Evolutionary conservation across 345 rosid genomes (phyloP).

Genomic region (Murraya paniculata): DNA sequence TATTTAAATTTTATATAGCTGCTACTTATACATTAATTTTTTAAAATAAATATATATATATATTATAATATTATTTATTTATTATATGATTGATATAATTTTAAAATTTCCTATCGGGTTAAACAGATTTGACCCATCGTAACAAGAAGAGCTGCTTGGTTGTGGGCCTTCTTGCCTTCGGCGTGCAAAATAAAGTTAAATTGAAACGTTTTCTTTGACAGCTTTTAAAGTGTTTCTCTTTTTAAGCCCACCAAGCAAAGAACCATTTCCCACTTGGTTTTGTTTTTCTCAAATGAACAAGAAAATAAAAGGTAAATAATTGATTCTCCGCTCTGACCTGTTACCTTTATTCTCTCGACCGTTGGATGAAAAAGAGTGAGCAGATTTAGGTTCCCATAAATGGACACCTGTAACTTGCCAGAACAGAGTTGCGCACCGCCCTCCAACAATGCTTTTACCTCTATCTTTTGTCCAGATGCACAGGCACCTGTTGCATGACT

Average conservation of each 20-base stretch:
- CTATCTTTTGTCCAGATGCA: slow-evolving; percentile 1
- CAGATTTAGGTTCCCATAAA: neutral
- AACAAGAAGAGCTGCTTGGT: neutral
- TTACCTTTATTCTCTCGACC: neutral
- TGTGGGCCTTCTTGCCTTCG: neutral
- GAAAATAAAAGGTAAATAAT: neutral
- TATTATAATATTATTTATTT: too few relatives aligned
- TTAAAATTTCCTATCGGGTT: too few relatives aligned
- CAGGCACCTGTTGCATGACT: neutral
- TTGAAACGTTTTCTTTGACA: neutral
- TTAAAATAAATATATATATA: too few relatives aligned
- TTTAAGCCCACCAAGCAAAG: slow-evolving; percentile 11
- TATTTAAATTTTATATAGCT: too few relatives aligned
- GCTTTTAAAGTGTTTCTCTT: neutral
- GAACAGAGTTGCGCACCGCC: neutral
- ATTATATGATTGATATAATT: too few relatives aligned
- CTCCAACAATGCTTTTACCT: neutral
- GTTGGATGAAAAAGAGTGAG: neutral
- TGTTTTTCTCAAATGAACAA: neutral
- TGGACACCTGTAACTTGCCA: slow-evolving; percentile 6
- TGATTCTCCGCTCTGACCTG: neutral
- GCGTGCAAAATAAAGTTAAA: slow-evolving; percentile 2
- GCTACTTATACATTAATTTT: too few relatives aligned
- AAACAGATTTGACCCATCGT: too few relatives aligned
- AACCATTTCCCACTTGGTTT: neutral